phyloP scores from a whole-genome alignment of 768 basidiomycete genomes.

The Dioszegia hungarica region DNA sequence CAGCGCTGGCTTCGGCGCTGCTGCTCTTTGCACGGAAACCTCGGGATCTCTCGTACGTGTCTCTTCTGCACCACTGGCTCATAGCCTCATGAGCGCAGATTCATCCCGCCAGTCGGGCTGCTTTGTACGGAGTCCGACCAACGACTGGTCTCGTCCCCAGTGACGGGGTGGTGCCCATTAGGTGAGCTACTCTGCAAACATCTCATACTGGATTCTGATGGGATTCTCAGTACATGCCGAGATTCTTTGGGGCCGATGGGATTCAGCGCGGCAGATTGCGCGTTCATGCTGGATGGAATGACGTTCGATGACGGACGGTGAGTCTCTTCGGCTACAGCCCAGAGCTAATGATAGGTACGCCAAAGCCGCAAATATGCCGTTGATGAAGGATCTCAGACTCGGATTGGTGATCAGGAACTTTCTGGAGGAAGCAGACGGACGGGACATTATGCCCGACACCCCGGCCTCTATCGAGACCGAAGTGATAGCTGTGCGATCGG shows the following conservation, averaged over 20 bases:
- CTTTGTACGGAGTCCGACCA: conserved; percentile 30
- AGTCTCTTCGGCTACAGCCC: neutral
- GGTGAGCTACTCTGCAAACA: neutral
- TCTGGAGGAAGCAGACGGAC: neutral
- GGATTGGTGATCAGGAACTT: conserved; percentile 1
- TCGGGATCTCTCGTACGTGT: conserved; percentile 17
- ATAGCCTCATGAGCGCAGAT: no score
- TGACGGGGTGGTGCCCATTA: conserved; percentile 26
- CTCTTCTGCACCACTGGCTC: no score
- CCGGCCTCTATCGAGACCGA: neutral
- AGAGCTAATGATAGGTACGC: neutral
- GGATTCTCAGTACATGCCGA: neutral
- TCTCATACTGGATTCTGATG: neutral
- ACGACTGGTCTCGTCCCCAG: conserved; percentile 20
- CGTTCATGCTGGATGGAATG: conserved; percentile 24
- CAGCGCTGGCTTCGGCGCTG: conserved; percentile 9
- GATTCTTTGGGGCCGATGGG: conserved; percentile 25
- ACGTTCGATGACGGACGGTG: conserved; percentile 8
- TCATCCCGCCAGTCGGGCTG: conserved; percentile 24
- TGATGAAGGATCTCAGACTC: neutral
- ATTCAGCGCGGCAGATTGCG: conserved; percentile 13
- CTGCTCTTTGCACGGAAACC: conserved; percentile 11
- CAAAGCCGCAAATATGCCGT: neutral
- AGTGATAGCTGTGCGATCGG: neutral
- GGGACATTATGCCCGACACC: neutral